Percentiles rank a stretch among this genome's conserved stretches.
Conservation (phyloP, 2,329 filamentous ascomycete genomes). For the Nakataea oryzae region DNA sequence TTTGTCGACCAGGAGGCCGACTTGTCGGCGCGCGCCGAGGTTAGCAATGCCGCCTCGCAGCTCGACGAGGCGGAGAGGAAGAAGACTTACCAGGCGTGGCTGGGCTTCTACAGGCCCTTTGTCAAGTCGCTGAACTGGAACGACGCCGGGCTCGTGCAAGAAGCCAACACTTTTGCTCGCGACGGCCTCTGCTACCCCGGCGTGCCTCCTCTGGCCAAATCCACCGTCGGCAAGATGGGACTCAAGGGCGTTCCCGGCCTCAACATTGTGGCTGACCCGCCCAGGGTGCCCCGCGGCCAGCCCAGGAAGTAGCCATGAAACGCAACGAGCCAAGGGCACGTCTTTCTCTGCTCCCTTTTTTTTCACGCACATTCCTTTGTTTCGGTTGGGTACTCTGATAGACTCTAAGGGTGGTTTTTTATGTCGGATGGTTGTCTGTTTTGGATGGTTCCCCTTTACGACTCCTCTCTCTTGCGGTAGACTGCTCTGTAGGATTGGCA, state of each 20-base stretch:
- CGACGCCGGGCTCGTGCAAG: constrained; percentile 32
- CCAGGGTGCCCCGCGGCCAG: constrained; percentile 11
- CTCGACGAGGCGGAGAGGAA: constrained; percentile 32
- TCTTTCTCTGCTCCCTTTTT: not conserved
- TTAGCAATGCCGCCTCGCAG: constrained; percentile 23
- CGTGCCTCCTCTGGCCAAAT: constrained; percentile 34
- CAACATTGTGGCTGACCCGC: constrained; percentile 30
- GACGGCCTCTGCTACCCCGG: constrained; percentile 35
- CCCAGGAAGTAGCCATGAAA: too few species aligned
- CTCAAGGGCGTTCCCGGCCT: constrained; percentile 40
- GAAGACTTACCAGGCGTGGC: constrained; percentile 45
- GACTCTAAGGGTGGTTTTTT: not conserved
- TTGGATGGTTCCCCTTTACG: not conserved
- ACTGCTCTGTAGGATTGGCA: not conserved
- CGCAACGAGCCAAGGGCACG: too few species aligned
- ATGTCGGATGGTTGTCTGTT: not conserved
- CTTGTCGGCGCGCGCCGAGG: constrained; percentile 27
- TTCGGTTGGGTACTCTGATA: not conserved
- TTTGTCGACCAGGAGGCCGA: constrained; percentile 36
- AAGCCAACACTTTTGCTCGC: constrained; percentile 39
- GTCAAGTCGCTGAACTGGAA: constrained; percentile 32
- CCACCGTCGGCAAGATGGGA: constrained; percentile 45
- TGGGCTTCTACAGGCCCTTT: constrained; percentile 44
- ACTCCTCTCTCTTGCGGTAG: not conserved
- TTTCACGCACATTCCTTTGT: not conserved